Percentiles rank a stretch among this genome's conserved stretches.
These are phyloP conservation scores for Aspergillus sp. DNA, from an alignment of 2,329 filamentous ascomycete species.

Conservation along the genomic window DNA sequence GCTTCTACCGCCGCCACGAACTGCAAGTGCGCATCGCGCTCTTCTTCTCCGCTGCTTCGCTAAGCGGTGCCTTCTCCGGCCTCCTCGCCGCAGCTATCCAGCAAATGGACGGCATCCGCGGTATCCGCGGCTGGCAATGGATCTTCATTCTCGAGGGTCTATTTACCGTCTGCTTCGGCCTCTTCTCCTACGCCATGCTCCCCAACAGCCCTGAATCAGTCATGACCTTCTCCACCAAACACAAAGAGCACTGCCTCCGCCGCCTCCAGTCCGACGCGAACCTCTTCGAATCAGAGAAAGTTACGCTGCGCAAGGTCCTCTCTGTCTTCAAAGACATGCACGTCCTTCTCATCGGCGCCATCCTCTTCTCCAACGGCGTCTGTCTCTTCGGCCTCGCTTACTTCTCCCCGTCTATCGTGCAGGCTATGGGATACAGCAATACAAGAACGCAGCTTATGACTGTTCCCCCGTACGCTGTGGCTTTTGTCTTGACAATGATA, in stretches of 20 bases:
- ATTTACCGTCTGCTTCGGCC: constrained; percentile 36
- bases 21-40: constrained; percentile 28
- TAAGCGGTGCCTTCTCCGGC: constrained; percentile 48
- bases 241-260: constrained; percentile 30
- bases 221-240: constrained; percentile 54
- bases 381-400: constrained; percentile 23
- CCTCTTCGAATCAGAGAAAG: constrained; percentile 12
- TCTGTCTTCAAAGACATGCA: constrained; percentile 14
- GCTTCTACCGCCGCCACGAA: constrained; percentile 32
- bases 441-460: constrained; percentile 33
- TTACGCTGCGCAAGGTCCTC: constrained; percentile 8
- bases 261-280: constrained; percentile 14
- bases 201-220: constrained; percentile 64
- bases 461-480: constrained; percentile 29
- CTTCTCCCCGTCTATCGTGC: constrained; percentile 29
- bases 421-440: constrained; percentile 27
- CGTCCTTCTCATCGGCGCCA: constrained; percentile 9
- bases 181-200: constrained; percentile 56
- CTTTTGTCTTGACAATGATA: constrained; percentile 24
- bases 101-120: constrained; percentile 42
- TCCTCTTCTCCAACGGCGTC: constrained; percentile 15
- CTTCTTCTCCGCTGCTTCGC: constrained; percentile 29
- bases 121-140: constrained; percentile 35
- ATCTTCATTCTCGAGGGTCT: constrained; percentile 47
- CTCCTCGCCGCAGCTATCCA: constrained; percentile 51